phyloP scores from a whole-genome alignment of 2,329 filamentous ascomycete genomes.

The Elsinoe fawcettii region DNA sequence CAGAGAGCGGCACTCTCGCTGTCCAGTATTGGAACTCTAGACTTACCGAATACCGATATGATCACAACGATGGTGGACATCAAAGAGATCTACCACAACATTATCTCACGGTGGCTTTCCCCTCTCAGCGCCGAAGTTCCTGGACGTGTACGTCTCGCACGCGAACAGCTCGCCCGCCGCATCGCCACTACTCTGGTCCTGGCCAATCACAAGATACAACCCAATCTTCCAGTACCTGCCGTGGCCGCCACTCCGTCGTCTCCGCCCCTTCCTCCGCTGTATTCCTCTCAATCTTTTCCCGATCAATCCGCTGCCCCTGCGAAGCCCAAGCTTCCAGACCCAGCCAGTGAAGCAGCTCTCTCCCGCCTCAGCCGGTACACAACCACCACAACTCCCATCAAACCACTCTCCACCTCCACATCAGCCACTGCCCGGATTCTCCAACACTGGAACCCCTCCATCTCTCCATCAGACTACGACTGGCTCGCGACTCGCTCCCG shows the following conservation, averaged over 20 bases:
- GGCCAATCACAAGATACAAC: conserved; percentile 25
- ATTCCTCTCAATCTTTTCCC: conserved; percentile 23
- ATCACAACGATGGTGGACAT: not conserved
- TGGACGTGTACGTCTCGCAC: conserved; percentile 26
- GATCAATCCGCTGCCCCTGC: conserved; percentile 19
- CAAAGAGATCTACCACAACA: conserved; percentile 20
- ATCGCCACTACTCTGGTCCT: conserved; percentile 33
- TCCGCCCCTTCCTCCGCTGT: conserved; percentile 19
- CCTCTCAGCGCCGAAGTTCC: conserved; percentile 21
- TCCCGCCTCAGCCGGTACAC: conserved; percentile 33
- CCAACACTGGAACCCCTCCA: conserved; percentile 35
- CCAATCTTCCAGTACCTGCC: conserved; percentile 26
- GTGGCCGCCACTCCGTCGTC: conserved; percentile 26
- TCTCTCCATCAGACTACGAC: conserved; percentile 34
- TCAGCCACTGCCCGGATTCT: conserved; percentile 31
- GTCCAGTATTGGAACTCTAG: conserved; percentile 11
- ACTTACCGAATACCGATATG: conserved; percentile 10
- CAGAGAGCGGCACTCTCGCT: not conserved
- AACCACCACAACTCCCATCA: conserved; percentile 24
- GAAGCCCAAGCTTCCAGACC: conserved; percentile 14
- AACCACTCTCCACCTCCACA: conserved; percentile 22
- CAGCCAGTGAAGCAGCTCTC: conserved; percentile 23
- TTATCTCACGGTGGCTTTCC: conserved; percentile 24
- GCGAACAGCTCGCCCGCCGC: conserved; percentile 24
- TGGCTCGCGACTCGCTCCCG: conserved; percentile 31